Evolutionary conservation across 192 early-diverging fungal genomes (phyloP).

Genomic region (Coemansia sp.): DNA sequence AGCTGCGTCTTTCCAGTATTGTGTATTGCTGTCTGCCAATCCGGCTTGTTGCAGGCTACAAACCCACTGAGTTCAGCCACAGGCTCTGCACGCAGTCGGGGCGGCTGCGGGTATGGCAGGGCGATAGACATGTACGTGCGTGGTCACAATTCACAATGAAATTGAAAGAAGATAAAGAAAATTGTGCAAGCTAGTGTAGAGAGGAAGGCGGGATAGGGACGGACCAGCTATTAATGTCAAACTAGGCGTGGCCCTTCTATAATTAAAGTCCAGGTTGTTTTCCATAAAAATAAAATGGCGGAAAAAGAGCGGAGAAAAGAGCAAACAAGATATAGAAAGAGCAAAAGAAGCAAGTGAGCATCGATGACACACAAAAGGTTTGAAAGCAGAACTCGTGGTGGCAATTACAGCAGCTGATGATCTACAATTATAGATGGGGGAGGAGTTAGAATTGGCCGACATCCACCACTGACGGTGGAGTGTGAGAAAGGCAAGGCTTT

Average conservation of each 20-base stretch:
- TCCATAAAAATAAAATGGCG: slow-evolving; percentile 15
- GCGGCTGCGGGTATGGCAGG: slow-evolving; percentile 7
- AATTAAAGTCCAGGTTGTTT: neutral
- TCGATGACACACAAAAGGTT: slow-evolving; percentile 9
- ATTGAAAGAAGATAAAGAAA: slow-evolving; percentile 23
- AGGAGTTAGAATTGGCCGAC: too few relatives aligned
- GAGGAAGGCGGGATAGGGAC: neutral
- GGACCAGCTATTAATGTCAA: slow-evolving; percentile 2
- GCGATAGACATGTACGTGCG: slow-evolving; percentile 8
- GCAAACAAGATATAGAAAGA: slow-evolving; percentile 7
- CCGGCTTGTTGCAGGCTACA: slow-evolving; percentile 31
- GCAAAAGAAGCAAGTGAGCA: neutral
- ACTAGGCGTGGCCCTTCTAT: neutral
- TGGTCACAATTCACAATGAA: slow-evolving; percentile 6
- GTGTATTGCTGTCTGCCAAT: slow-evolving; percentile 8
- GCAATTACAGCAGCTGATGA: neutral
- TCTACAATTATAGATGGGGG: neutral
- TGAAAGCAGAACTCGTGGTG: slow-evolving; percentile 1
- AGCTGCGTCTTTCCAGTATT: neutral
- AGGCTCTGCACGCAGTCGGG: slow-evolving; percentile 31
- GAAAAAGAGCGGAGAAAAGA: slow-evolving; percentile 22
- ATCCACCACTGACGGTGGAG: neutral
- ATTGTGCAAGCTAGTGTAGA: neutral
- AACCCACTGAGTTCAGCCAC: slow-evolving; percentile 40
- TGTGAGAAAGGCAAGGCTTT: slow-evolving; percentile 1